Evolutionary conservation across 768 basidiomycete genomes (phyloP).

Genomic region (Termitomyces sp.): DNA sequence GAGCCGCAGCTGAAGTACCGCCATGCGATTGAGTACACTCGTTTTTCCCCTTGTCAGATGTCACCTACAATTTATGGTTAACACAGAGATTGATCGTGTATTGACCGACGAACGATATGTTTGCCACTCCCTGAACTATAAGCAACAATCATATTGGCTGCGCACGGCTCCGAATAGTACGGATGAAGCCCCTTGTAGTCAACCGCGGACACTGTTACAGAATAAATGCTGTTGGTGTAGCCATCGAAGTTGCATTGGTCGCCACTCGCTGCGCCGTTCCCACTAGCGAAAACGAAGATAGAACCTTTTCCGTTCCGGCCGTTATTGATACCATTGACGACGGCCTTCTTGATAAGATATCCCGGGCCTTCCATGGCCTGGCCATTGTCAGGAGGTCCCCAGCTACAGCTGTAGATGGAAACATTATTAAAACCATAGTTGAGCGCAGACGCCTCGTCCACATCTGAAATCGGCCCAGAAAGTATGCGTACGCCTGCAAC

Average conservation of each 20-base stretch:
- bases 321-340: slow-evolving; percentile 88
- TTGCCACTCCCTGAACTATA: slow-evolving; percentile 94
- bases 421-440: slow-evolving; percentile 93
- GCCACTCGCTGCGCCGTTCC: slow-evolving; percentile 85
- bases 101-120: slow-evolving; percentile 66
- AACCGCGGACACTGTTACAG: slow-evolving; percentile 92
- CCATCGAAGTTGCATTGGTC: slow-evolving; percentile 99
- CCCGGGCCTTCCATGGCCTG: slow-evolving; percentile 91
- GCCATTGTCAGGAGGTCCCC: slow-evolving; percentile 98
- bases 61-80: slow-evolving; percentile 51
- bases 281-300: slow-evolving; percentile 95
- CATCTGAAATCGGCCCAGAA: slow-evolving; percentile 90
- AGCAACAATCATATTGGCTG: slow-evolving; percentile 94
- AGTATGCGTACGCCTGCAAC: slow-evolving; percentile 94
- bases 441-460: slow-evolving; percentile 91
- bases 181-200: slow-evolving; percentile 93
- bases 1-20: slow-evolving; percentile 97
- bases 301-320: slow-evolving; percentile 89
- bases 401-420: slow-evolving; percentile 93
- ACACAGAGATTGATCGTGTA: slow-evolving; percentile 9
- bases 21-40: slow-evolving; percentile 82
- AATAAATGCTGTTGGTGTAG: slow-evolving; percentile 97
- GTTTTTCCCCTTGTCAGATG: slow-evolving; percentile 87
- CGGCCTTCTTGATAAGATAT: slow-evolving; percentile 87
- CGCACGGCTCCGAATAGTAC: slow-evolving; percentile 95